phyloP scores from a whole-genome alignment of 805 yeast genomes.

The Yamadazyma endophytica region DNA sequence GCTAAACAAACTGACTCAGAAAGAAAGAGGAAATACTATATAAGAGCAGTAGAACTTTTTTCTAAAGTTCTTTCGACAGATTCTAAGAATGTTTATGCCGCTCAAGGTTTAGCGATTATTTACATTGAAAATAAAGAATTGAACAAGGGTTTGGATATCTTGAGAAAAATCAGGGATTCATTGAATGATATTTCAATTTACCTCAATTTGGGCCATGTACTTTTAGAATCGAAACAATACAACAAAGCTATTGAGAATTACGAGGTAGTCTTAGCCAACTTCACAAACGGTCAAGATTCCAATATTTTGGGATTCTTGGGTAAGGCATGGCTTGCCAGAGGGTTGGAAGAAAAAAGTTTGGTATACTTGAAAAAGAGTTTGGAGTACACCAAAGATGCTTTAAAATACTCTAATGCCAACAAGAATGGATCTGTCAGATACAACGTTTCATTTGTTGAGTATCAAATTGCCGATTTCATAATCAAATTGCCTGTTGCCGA shows the following conservation, averaged over 20 bases:
- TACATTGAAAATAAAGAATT: constrained; percentile 80
- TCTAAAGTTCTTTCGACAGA: constrained; percentile 85
- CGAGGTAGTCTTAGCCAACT: constrained; percentile 70
- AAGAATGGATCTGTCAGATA: constrained; percentile 46
- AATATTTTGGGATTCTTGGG: constrained; percentile 71
- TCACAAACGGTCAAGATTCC: constrained; percentile 59
- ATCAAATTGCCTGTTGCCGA: constrained; percentile 55
- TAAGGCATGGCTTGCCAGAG: constrained; percentile 85
- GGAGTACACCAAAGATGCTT: constrained; percentile 59
- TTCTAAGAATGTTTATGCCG: constrained; percentile 86
- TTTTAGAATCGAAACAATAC: constrained; percentile 75
- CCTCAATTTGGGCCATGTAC: constrained; percentile 84
- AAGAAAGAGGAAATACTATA: constrained; percentile 68
- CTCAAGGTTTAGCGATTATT: constrained; percentile 93
- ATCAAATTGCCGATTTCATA: constrained; percentile 81
- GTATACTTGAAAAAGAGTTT: constrained; percentile 60
- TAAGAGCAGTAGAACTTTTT: constrained; percentile 88
- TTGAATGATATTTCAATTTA: constrained; percentile 78
- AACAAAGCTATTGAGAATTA: constrained; percentile 86
- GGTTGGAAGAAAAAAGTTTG: constrained; percentile 59
- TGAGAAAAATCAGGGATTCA: constrained; percentile 87
- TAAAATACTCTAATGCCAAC: constrained; percentile 15
- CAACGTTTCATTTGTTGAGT: constrained; percentile 79
- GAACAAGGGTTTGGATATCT: constrained; percentile 75
- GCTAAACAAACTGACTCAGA: constrained; percentile 42